These are phyloP conservation scores for Paraphaeosphaeria sporulosa DNA, from an alignment of 2,329 filamentous ascomycete genomes.

Conservation along the genomic window DNA sequence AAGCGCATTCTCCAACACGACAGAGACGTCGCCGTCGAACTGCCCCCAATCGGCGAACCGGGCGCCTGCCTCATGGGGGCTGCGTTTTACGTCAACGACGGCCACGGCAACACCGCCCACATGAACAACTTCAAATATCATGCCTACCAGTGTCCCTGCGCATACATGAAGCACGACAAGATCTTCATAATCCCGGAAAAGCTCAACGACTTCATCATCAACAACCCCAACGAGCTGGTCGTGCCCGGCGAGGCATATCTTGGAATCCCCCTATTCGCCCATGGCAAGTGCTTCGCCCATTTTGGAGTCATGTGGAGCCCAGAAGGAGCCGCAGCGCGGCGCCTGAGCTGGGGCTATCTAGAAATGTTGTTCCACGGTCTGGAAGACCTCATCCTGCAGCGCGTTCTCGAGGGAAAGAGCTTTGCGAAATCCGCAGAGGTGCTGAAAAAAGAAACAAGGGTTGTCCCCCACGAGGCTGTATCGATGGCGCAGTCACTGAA, in stretches of 20 bases:
- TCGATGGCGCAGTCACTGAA: conserved; percentile 71
- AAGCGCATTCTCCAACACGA: conserved; percentile 69
- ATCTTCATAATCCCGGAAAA: conserved; percentile 72
- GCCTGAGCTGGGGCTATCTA: conserved; percentile 70
- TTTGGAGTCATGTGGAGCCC: conserved; percentile 76
- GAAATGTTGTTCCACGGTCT: conserved; percentile 73
- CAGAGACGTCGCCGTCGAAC: conserved; percentile 64
- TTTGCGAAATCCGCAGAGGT: conserved; percentile 44
- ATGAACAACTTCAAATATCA: conserved; percentile 70
- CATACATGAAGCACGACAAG: conserved; percentile 75
- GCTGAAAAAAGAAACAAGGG: conserved; percentile 45
- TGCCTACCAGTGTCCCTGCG: conserved; percentile 70
- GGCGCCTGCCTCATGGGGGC: conserved; percentile 70
- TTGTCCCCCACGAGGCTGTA: conserved; percentile 64
- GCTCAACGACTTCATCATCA: conserved; percentile 64
- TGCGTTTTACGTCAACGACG: conserved; percentile 72
- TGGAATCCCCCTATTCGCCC: conserved; percentile 69
- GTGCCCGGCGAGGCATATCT: conserved; percentile 72
- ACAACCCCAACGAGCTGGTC: conserved; percentile 68
- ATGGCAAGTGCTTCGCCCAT: conserved; percentile 72
- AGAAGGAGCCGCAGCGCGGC: conserved; percentile 64
- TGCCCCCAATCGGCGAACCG: conserved; percentile 67
- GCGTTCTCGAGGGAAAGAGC: conserved; percentile 63
- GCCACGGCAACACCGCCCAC: conserved; percentile 59
- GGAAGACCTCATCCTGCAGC: conserved; percentile 70